These are phyloP conservation scores for Pseudogymnoascus pannorum DNA, from an alignment of 2,329 filamentous ascomycete genomes.

Conservation along the genomic window DNA sequence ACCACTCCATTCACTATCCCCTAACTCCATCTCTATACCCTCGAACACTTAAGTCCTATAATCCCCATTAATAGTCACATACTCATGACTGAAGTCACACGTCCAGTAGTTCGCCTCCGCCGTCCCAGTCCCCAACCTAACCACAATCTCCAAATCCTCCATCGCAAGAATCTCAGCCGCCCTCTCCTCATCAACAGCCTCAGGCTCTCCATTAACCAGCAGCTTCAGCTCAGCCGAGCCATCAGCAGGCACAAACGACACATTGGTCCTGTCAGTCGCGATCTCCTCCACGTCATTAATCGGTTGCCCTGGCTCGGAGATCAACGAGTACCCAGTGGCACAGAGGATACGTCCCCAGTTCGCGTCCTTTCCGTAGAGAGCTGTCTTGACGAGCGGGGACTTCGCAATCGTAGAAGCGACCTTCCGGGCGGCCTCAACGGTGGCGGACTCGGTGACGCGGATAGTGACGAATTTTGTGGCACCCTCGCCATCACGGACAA, in stretches of 20 bases:
- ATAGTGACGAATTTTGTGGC: slow-evolving; percentile 98
- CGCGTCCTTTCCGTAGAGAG: slow-evolving; percentile 91
- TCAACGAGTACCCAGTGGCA: slow-evolving; percentile 74
- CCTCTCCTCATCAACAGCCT: slow-evolving; percentile 67
- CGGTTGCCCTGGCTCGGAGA: slow-evolving; percentile 51
- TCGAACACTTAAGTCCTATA: slow-evolving; percentile 47
- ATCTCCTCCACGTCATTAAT: slow-evolving; percentile 56
- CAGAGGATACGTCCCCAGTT: slow-evolving; percentile 98
- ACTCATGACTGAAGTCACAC: slow-evolving; percentile 82
- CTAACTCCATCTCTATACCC: background rate
- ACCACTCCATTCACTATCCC: background rate
- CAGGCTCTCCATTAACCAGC: slow-evolving; percentile 71
- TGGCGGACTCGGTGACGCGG: slow-evolving; percentile 65
- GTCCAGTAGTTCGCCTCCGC: slow-evolving; percentile 73
- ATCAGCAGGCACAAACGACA: slow-evolving; percentile 71
- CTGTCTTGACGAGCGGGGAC: slow-evolving; percentile 93
- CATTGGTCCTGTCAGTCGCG: slow-evolving; percentile 62
- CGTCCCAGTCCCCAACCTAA: slow-evolving; percentile 61
- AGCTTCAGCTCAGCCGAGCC: slow-evolving; percentile 71
- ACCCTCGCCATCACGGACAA: slow-evolving; percentile 93
- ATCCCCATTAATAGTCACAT: slow-evolving; percentile 59
- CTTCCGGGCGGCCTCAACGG: slow-evolving; percentile 63
- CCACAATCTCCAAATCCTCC: slow-evolving; percentile 73
- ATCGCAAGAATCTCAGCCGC: slow-evolving; percentile 71
- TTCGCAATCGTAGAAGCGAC: slow-evolving; percentile 84